Evolutionary conservation across 805 yeast genomes (phyloP), one percentile per base, ranked within the genome.

Genomic region (Zygoascus flipseniorum): DNA sequence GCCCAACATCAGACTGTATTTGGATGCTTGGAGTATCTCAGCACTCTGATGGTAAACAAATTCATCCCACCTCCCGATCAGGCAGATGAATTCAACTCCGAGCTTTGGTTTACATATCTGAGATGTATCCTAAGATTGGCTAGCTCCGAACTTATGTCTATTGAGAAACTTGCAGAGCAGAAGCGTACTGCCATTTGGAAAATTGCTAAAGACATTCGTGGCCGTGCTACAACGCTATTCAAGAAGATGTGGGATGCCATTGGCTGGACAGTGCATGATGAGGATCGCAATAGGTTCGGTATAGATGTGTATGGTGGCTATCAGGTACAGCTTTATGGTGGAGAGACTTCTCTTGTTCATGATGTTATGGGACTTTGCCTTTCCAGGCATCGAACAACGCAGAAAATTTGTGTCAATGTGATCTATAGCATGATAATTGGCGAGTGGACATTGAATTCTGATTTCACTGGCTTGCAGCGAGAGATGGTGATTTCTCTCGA

Each of bases 361-460:
- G 86, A 83, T 52, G 67, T 89, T 53, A 73, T 85, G 71, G 74
- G 83, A 44, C 78, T 85, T 63, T 81, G 86, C 47, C 74, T 87
- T 60, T 95, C 86, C 63, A 72, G 81, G 59, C 81, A 85, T 64
- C 67, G 76, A 5, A 71, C 70, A 28, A 82, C 89, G 61, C 83
- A 82, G 60, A 69, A 71, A 31, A 78, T 81, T 26, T 83, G 90
- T 57, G 83, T 79, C 31, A 77, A 80, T 59, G 74, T 87, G 19
- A 65, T 88, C 43, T 86, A 90, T 89, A 74, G 86, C 1, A 76
- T 84, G 53, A 73, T 85, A 62, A 80, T 84, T n/a, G 73, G 83
- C 8, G 90, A 85, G 66, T 76, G 82, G 69, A 69, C 78, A 46
- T 71, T 78, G 50, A 79, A 79, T 61, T 85, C 79, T 54, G 75